Evolutionary conservation across 306 rosid genomes (phyloP).

Genomic region (Mucuna pruriens): DNA sequence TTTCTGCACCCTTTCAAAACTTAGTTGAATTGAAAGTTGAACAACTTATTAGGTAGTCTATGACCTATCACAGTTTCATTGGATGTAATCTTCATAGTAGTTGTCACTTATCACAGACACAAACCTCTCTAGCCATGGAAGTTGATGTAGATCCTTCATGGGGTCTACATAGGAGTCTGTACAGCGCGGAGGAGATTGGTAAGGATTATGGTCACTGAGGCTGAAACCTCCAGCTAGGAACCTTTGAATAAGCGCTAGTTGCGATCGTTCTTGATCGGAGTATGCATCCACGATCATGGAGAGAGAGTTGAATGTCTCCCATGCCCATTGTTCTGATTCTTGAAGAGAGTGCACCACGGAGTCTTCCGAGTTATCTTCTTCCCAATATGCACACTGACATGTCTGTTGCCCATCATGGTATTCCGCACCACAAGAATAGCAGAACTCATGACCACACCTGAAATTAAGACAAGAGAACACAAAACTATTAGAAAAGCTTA

Average conservation of each 20-base stretch:
- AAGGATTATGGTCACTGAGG: conserved; percentile 77
- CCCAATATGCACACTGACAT: conserved; percentile 90
- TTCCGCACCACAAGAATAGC: conserved; percentile 87
- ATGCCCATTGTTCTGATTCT: conserved; percentile 98
- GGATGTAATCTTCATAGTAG: conserved; percentile 83
- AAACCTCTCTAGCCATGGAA: conserved; percentile 96
- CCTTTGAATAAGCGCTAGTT: conserved; percentile 80
- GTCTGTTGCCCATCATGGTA: conserved; percentile 71
- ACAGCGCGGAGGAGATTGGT: conserved; percentile 89
- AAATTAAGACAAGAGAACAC: conserved; percentile 25
- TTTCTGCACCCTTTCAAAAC: conserved; percentile 42
- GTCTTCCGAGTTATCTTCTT: conserved; percentile 68
- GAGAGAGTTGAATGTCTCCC: conserved; percentile 88
- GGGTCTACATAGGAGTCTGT: conserved; percentile 81
- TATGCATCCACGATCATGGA: conserved; percentile 86
- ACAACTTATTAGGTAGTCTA: conserved; percentile 48
- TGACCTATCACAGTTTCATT: conserved; percentile 50
- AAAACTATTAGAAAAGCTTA: background rate
- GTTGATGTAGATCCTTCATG: conserved; percentile 94
- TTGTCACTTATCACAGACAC: conserved; percentile 93
- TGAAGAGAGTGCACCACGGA: conserved; percentile 70
- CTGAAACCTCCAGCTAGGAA: conserved; percentile 91
- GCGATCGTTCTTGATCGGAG: conserved; percentile 93
- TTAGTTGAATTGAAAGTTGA: conserved; percentile 34
- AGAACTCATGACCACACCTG: conserved; percentile 94